Conservation (phyloP, 306 rosid genomes). For the Citrullus mucosospermus region DNA sequence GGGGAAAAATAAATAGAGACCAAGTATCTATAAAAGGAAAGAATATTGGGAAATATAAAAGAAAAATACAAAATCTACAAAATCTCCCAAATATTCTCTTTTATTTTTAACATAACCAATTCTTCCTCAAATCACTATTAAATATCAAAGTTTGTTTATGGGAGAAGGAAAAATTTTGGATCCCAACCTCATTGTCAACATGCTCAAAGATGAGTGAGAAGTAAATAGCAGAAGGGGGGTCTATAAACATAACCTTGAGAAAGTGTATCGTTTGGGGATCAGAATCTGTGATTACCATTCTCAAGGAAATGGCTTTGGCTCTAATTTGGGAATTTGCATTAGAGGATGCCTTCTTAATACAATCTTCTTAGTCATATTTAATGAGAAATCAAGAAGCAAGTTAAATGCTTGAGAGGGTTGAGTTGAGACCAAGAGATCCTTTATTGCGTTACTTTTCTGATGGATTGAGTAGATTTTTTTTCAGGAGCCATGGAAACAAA, state of each 20-base stretch:
- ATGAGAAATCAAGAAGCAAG: background rate
- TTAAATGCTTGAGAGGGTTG: background rate
- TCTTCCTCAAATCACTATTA: background rate
- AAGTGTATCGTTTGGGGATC: background rate
- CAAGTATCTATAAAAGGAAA: too few species aligned
- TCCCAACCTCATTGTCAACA: background rate
- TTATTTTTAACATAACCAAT: background rate
- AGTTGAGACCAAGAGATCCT: background rate
- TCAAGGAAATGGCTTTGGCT: background rate
- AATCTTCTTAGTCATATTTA: background rate
- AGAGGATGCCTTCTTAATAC: background rate
- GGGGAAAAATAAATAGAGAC: too few species aligned
- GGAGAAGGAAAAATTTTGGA: background rate
- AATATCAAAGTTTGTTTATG: background rate
- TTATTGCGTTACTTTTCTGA: background rate
- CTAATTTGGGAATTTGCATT: background rate
- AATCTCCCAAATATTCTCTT: too few species aligned
- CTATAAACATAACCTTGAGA: background rate
- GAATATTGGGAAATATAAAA: too few species aligned
- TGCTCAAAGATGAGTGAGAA: background rate
- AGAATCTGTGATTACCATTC: background rate
- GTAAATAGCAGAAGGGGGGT: background rate
- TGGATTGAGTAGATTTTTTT: background rate
- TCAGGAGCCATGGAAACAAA: background rate
- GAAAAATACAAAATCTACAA: too few species aligned